Evolutionary conservation across 2,329 filamentous ascomycete species (phyloP), one percentile per base, ranked within the genome.

Genomic region (Teratosphaeria epicoccoides): DNA sequence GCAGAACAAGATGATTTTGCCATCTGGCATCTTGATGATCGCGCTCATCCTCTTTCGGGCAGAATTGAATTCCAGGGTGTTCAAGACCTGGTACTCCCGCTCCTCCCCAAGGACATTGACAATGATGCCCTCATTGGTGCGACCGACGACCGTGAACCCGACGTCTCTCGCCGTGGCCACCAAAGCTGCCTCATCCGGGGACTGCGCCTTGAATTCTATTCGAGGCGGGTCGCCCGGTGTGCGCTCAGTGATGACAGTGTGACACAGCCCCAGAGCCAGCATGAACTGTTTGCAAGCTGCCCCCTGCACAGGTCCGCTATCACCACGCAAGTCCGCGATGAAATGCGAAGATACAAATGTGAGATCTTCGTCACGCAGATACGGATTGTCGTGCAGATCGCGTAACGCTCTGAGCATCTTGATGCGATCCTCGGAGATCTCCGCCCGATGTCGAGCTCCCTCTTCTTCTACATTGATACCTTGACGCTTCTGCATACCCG

Each of bases 21-120:
- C 85, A 67, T 97, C 82, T 0, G 93, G 91, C 89, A 97, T 95
- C 52, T 87, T 81, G 48, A 98, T 83, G 59, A 98, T 96, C 2
- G 90, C 88, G 70, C 90, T 97, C 93, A 98, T 98, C 59, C 93
- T 82, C 73, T 98, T 98, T 63, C 93, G 81, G 43, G 85, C 89
- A 0, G 91, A 97, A 68, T 97, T 97, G 75, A 98, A 98, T 67
- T 98, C 93, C 33, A 98, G 84, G 1, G 87, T 95, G 70, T 95
- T 97, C 46, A 98, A 79, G 26, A 98, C 85, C 14, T 83, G 84
- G 67, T 93, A 98, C 55, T 85, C 82, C 46, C 82, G 80, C 60
- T 97, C 89, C 62, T 89, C 79, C 47, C 93, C 94, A 73, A 94
- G 80, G 6, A 95, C 78, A 58, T 95, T 95, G 50, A 98, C 66